A percentile compares a stretch with the other conserved stretches of the same genome.
Evolutionary conservation across 176 grass and related monocot species (phyloP).

Genomic region (barley (Hordeum vulgare)): DNA sequence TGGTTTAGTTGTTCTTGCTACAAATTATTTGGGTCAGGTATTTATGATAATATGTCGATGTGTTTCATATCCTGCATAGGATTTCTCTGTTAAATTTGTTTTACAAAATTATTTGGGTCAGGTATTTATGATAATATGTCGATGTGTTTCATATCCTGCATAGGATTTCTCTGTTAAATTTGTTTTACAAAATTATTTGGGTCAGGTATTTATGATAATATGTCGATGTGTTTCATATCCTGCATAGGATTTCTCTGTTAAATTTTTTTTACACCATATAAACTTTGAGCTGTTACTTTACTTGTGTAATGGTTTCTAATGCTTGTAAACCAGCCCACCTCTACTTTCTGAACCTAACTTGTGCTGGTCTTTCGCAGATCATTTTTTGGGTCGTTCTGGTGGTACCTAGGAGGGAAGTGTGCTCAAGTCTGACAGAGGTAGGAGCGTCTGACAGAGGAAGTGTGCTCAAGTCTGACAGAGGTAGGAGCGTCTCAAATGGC

Average conservation of each 20-base stretch:
- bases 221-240: neutral
- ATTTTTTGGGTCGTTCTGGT: slow-evolving; percentile 8
- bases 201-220: neutral
- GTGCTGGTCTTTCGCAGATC: slow-evolving; percentile 26
- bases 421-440: neutral
- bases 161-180: too few relatives aligned
- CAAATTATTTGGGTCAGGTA: neutral
- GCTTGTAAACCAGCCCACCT: neutral
- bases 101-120: neutral
- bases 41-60: neutral
- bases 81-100: too few relatives aligned
- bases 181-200: neutral
- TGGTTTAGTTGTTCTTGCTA: neutral
- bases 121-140: neutral
- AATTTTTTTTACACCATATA: neutral
- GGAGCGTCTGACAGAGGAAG: neutral
- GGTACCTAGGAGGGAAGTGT: neutral
- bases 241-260: neutral
- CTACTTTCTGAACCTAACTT: neutral
- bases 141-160: neutral
- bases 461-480: neutral
- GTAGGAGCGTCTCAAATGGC: neutral
- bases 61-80: neutral
- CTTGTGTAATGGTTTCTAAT: neutral
- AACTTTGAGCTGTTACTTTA: neutral